A percentile compares a stretch with the other conserved stretches of the same genome.
Evolutionary conservation across 805 yeast species (phyloP).

Genomic region (Saccharomycopsis sp.): DNA sequence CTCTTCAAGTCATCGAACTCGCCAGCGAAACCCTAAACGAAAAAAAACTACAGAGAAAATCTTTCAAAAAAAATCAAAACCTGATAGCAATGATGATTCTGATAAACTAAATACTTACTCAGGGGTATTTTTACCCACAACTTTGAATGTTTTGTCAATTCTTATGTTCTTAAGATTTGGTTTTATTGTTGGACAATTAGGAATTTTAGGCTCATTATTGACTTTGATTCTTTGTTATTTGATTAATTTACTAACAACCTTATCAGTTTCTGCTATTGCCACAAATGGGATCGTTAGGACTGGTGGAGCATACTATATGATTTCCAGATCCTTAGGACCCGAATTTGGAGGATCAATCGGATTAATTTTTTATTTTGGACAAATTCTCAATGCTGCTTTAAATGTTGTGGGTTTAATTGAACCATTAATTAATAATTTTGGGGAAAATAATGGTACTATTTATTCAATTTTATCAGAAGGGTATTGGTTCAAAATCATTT

Average conservation of each 20-base stretch:
- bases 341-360: constrained; percentile 99
- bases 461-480: constrained; percentile 55
- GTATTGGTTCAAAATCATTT: constrained; percentile 54
- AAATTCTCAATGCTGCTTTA: constrained; percentile 80
- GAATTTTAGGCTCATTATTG: constrained; percentile 65
- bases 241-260: constrained; percentile 74
- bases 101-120: constrained; percentile 75
- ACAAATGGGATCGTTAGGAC: constrained; percentile 97
- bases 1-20: too few relatives aligned
- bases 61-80: too few relatives aligned
- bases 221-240: constrained; percentile 63
- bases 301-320: constrained; percentile 98
- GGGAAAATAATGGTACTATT: constrained; percentile 43
- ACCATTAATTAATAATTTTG: constrained; percentile 77
- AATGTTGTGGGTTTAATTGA: constrained; percentile 95
- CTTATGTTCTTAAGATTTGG: constrained; percentile 95
- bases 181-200: constrained; percentile 90
- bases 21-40: too few relatives aligned
- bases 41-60: too few relatives aligned
- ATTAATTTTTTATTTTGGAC: constrained; percentile 87
- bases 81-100: too few relatives aligned
- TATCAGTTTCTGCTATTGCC: constrained; percentile 90
- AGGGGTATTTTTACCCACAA: constrained; percentile 91
- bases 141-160: constrained; percentile 85
- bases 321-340: constrained; percentile 88